Evolutionary conservation across 164 flowering plant genomes (phyloP).

Genomic region (Akebia trifoliata): DNA sequence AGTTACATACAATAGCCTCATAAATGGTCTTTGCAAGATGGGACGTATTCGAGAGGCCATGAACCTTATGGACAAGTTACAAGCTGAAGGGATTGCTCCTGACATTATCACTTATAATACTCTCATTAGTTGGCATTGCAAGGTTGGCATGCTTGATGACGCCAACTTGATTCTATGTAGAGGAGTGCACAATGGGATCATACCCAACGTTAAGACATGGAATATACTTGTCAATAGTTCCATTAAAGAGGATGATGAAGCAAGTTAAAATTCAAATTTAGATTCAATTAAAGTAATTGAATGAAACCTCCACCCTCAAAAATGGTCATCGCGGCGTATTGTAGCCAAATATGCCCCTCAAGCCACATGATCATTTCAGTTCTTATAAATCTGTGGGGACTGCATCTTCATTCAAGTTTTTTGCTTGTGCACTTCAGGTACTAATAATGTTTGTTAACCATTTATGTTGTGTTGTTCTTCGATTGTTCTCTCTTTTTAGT

Average conservation of each 20-base stretch:
- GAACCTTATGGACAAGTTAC: conserved; percentile 57
- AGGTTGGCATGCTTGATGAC: conserved; percentile 50
- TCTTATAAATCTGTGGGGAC: too few species aligned
- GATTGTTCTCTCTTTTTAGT: too few species aligned
- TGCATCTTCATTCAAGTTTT: too few species aligned
- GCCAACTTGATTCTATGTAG: conserved; percentile 50
- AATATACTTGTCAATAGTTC: conserved; percentile 35
- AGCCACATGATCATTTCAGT: too few species aligned
- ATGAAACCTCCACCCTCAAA: background rate
- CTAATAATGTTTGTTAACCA: too few species aligned
- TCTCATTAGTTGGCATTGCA: conserved; percentile 73
- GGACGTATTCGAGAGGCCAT: conserved; percentile 58
- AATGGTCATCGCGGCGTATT: too few species aligned
- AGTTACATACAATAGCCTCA: conserved; percentile 75
- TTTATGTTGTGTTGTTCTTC: too few species aligned
- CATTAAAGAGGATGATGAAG: conserved; percentile 22
- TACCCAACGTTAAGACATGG: conserved; percentile 74
- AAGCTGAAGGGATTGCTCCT: conserved; percentile 57
- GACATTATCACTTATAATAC: conserved; percentile 79
- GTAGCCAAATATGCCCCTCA: too few species aligned
- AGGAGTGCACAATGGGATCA: conserved; percentile 56
- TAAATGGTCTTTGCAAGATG: conserved; percentile 77
- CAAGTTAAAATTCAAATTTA: background rate
- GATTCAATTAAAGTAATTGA: background rate
- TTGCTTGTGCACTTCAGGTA: too few species aligned